These are phyloP conservation scores for Amoeboaphelidium protococcarum DNA, from an alignment of 371 early-diverging fungal genomes.

Conservation along the genomic window DNA sequence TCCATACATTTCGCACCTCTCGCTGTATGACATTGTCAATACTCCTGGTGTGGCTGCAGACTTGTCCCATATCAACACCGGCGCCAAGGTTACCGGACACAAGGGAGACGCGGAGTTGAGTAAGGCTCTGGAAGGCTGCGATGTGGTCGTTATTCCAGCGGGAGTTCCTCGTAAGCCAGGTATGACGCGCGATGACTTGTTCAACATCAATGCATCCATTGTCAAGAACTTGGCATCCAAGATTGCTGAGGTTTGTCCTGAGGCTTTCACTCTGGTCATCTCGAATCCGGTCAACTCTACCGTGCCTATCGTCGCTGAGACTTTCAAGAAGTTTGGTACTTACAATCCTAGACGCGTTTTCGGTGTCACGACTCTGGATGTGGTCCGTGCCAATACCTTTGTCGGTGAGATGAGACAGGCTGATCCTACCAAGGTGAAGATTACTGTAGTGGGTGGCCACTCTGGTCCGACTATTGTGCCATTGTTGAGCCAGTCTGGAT, in stretches of 20 bases:
- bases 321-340: slow-evolving; percentile 2
- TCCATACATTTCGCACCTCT: slow-evolving; percentile 25
- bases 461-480: slow-evolving; percentile 4
- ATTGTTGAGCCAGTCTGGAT: slow-evolving; percentile 13
- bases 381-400: slow-evolving; percentile 2
- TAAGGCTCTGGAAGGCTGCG: neutral
- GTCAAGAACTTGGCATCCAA: slow-evolving; percentile 2
- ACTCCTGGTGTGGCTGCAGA: slow-evolving; percentile 54
- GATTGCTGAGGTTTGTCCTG: slow-evolving; percentile 3
- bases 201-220: slow-evolving; percentile 4
- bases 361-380: slow-evolving; percentile 4
- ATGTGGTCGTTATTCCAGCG: slow-evolving; percentile 5
- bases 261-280: slow-evolving; percentile 2
- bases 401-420: slow-evolving; percentile 1
- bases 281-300: slow-evolving; percentile 5
- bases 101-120: slow-evolving; percentile 23
- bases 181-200: slow-evolving; percentile 5
- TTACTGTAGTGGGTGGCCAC: slow-evolving; percentile 4
- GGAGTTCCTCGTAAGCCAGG: slow-evolving; percentile 6
- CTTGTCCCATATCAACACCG: slow-evolving; percentile 32
- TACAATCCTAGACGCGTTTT: slow-evolving; percentile 1
- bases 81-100: slow-evolving; percentile 54
- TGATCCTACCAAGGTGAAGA: neutral
- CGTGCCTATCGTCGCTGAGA: slow-evolving; percentile 3
- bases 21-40: slow-evolving; percentile 46